Evolutionary conservation across 257 asterid genomes (phyloP).

Genomic region (Solanum dulcamara): DNA sequence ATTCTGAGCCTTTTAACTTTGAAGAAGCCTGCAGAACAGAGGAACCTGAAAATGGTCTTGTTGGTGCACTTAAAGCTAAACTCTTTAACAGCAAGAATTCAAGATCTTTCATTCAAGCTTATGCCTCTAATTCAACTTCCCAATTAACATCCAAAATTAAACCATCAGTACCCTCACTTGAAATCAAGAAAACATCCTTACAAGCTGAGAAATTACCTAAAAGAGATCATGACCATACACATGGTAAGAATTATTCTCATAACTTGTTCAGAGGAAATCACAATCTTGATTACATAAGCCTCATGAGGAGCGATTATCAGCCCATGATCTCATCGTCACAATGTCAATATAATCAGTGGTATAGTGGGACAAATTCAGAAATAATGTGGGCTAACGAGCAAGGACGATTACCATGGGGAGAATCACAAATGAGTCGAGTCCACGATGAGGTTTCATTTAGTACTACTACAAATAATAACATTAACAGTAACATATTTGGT

Average conservation of each 20-base stretch:
- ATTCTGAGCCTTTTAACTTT: conserved; percentile 46
- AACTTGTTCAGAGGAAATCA: neutral
- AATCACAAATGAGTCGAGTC: conserved; percentile 11
- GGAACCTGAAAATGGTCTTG: conserved; percentile 48
- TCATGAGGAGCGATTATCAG: neutral
- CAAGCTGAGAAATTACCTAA: neutral
- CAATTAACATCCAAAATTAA: neutral
- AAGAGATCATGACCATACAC: too few species aligned
- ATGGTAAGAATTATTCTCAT: neutral
- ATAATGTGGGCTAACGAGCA: neutral
- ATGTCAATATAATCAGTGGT: neutral
- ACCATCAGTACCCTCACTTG: neutral
- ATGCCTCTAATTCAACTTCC: neutral
- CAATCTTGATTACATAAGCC: neutral
- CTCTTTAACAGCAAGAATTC: conserved; percentile 25
- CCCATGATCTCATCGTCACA: neutral
- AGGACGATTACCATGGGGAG: conserved; percentile 11
- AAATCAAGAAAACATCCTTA: neutral
- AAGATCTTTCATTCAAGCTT: conserved; percentile 6
- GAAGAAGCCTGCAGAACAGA: conserved; percentile 61
- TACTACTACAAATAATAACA: neutral
- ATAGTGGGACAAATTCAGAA: neutral
- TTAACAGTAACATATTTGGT: neutral
- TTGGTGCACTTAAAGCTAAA: conserved; percentile 60
- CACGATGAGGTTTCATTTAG: conserved; percentile 11